phyloP scores from a whole-genome alignment of 139 green algal species.

The Bryopsis sp. region DNA sequence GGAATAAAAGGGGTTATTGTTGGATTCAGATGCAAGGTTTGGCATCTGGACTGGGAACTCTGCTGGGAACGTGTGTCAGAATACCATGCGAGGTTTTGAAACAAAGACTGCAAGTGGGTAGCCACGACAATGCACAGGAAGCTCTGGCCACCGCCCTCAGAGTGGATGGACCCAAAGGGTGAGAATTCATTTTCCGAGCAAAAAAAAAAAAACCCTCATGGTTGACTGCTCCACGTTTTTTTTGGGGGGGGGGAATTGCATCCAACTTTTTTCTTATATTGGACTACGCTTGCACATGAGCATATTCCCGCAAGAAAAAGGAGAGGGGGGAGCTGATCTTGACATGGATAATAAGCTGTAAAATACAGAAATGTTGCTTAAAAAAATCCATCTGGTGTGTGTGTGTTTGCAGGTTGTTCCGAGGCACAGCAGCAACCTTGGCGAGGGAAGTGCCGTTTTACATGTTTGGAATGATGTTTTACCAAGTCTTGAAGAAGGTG shows the following conservation, averaged over 20 bases:
- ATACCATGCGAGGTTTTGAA: conserved; percentile 71
- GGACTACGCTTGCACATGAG: too few species aligned
- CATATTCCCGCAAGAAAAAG: too few species aligned
- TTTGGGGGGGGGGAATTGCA: too few species aligned
- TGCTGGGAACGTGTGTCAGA: conserved; percentile 45
- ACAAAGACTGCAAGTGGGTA: conserved; percentile 55
- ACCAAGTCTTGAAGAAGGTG: conserved; percentile 50
- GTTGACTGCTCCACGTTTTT: too few species aligned
- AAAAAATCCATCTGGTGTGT: too few species aligned
- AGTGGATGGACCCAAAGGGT: conserved; percentile 21
- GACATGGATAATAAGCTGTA: too few species aligned
- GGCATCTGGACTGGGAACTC: conserved; percentile 42
- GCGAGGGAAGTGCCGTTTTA: conserved; percentile 64
- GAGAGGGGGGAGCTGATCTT: too few species aligned
- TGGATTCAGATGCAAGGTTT: conserved; percentile 43
- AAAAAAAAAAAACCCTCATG: too few species aligned
- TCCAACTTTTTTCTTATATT: too few species aligned
- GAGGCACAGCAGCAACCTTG: conserved; percentile 42
- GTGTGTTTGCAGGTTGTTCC: conserved; percentile 42
- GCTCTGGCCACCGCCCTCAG: conserved; percentile 30
- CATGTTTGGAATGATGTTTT: conserved; percentile 55
- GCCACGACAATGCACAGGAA: conserved; percentile 36
- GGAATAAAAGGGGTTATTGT: too few species aligned
- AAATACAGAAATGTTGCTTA: too few species aligned
- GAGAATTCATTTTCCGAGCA: too few species aligned